A percentile compares a stretch with the other conserved stretches of the same genome.
phyloP scores from a whole-genome alignment of 441 rosid genomes.

The Jatropha podagrica region DNA sequence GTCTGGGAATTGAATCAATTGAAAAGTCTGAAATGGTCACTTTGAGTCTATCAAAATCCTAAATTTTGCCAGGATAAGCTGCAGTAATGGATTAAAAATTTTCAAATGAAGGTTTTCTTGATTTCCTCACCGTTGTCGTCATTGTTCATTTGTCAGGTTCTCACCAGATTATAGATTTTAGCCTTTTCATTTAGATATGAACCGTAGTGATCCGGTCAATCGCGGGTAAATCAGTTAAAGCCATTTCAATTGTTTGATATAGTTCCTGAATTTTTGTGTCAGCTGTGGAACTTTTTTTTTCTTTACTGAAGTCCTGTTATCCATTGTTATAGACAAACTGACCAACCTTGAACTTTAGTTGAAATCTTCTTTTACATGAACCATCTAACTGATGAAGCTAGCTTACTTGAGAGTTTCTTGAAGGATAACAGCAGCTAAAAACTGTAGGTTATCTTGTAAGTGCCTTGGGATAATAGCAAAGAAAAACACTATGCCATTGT shows the following conservation, averaged over 20 bases:
- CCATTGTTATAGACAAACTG: not conserved
- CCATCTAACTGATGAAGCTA: not conserved
- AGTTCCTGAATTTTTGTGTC: not conserved
- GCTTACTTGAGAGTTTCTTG: not conserved
- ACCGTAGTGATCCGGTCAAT: not conserved
- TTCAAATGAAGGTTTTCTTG: not conserved
- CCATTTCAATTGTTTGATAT: not conserved
- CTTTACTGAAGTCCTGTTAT: not conserved
- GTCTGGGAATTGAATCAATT: not conserved
- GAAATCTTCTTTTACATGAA: not conserved
- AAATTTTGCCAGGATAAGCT: not conserved
- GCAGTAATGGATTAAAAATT: not conserved
- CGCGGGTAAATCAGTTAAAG: not conserved
- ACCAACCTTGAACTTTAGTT: not conserved
- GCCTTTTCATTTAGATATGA: not conserved
- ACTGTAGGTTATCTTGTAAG: not conserved
- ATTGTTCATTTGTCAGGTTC: not conserved
- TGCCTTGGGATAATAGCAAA: not conserved
- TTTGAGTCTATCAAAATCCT: not conserved
- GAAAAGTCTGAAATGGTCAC: not conserved
- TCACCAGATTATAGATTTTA: not conserved
- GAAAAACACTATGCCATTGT: not conserved
- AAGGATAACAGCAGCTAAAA: not conserved
- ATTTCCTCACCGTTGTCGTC: not conserved
- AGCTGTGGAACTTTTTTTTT: not conserved